These are phyloP conservation scores for Xylariaceae sp. DNA, from an alignment of 2,329 filamentous ascomycete species.

Conservation along the genomic window DNA sequence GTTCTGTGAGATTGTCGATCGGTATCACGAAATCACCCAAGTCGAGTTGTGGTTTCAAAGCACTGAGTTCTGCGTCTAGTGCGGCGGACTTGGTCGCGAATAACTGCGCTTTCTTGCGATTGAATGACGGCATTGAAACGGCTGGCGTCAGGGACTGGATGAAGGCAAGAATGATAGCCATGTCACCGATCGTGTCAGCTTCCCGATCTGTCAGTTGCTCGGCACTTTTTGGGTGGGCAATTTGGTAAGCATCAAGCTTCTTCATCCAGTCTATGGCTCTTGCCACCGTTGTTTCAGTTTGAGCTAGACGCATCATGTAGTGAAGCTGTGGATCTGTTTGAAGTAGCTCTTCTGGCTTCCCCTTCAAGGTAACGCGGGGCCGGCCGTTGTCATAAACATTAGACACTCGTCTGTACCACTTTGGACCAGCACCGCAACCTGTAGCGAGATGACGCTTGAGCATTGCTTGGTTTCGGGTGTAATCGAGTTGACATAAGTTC, in stretches of 20 bases:
- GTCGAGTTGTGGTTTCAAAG: slow-evolving; percentile 37
- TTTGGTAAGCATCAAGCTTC: slow-evolving; percentile 37
- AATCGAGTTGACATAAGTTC: slow-evolving; percentile 44
- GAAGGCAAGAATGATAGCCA: slow-evolving; percentile 38
- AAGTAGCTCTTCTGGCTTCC: slow-evolving; percentile 37
- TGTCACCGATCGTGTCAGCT: slow-evolving; percentile 31
- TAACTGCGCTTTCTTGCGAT: slow-evolving; percentile 36
- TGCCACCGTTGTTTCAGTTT: slow-evolving; percentile 31
- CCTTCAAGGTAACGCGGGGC: slow-evolving; percentile 37
- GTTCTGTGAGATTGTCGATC: slow-evolving; percentile 39
- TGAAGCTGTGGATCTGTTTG: slow-evolving; percentile 37
- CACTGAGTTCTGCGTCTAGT: slow-evolving; percentile 36
- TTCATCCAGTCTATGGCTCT: slow-evolving; percentile 38
- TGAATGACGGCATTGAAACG: slow-evolving; percentile 35
- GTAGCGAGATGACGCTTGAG: slow-evolving; percentile 41
- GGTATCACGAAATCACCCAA: slow-evolving; percentile 38
- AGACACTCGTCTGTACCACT: slow-evolving; percentile 40
- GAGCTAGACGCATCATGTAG: slow-evolving; percentile 43
- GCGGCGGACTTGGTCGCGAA: slow-evolving; percentile 33
- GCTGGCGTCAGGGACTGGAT: slow-evolving; percentile 34
- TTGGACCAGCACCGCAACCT: slow-evolving; percentile 24
- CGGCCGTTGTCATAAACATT: slow-evolving; percentile 35
- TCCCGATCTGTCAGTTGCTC: slow-evolving; percentile 34
- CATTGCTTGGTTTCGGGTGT: slow-evolving; percentile 32
- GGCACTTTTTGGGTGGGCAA: slow-evolving; percentile 29